Evolutionary conservation across 2,329 filamentous ascomycete genomes (phyloP).

Genomic region (Trichoderma atroviride): DNA sequence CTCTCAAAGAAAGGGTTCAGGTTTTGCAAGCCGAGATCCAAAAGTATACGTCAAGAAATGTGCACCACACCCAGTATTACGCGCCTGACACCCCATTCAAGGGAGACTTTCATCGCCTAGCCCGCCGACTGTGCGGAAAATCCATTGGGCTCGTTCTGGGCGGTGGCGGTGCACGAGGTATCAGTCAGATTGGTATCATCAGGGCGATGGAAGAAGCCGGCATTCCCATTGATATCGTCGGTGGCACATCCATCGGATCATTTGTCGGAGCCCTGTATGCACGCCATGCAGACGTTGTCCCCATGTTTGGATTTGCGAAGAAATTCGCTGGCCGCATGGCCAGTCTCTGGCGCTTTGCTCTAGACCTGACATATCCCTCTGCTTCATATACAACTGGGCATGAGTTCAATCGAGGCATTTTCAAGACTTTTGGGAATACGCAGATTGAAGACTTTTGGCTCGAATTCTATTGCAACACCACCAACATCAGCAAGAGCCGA

Average conservation of each 20-base stretch:
- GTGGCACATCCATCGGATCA: conserved; percentile 92
- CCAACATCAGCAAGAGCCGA: conserved; percentile 93
- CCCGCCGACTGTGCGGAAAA: conserved; percentile 86
- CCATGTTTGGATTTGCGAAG: conserved; percentile 95
- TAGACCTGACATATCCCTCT: conserved; percentile 94
- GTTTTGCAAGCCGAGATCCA: conserved; percentile 96
- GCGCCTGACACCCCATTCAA: conserved; percentile 92
- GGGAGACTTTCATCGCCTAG: conserved; percentile 92
- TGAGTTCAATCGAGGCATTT: conserved; percentile 98
- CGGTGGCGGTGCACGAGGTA: conserved; percentile 88
- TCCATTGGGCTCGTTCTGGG: conserved; percentile 93
- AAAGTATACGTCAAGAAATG: conserved; percentile 92
- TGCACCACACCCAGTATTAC: conserved; percentile 87
- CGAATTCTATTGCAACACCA: conserved; percentile 98
- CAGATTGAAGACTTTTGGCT: conserved; percentile 99
- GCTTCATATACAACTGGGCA: conserved; percentile 97
- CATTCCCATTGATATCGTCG: conserved; percentile 92
- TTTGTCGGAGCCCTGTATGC: conserved; percentile 96
- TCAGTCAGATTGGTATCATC: conserved; percentile 92
- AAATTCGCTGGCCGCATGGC: conserved; percentile 99
- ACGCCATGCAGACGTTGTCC: conserved; percentile 92
- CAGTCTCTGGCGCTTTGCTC: conserved; percentile 96
- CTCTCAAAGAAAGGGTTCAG: conserved; percentile 89
- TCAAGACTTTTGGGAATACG: conserved; percentile 95
- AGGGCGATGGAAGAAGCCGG: conserved; percentile 93